Conservation (phyloP, 169 alveolate genomes). For the Plasmodium chabaudi region DNA sequence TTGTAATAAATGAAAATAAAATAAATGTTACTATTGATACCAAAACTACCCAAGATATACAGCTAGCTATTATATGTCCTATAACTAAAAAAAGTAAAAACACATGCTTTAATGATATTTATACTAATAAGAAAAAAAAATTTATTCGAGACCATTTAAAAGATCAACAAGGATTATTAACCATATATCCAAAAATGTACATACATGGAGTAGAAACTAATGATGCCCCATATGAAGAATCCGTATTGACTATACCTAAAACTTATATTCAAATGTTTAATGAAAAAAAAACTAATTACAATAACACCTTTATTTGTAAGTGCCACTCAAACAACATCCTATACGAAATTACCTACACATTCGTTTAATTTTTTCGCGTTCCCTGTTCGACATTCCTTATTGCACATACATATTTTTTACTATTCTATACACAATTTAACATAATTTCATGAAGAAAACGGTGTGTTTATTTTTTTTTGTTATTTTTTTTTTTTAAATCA, state of each 20-base stretch:
- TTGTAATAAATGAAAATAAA: slow-evolving; percentile 15
- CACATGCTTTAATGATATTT: slow-evolving; percentile 32
- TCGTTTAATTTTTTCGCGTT: background rate
- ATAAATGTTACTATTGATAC: slow-evolving; percentile 15
- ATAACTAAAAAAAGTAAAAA: slow-evolving; percentile 38
- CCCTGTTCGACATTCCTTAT: no score
- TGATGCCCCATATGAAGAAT: slow-evolving; percentile 21
- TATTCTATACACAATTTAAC: no score
- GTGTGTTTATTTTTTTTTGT: no score
- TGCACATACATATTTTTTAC: no score
- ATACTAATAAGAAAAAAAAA: slow-evolving; percentile 30
- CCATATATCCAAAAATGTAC: slow-evolving; percentile 39
- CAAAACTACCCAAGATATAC: background rate
- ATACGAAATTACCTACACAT: slow-evolving; percentile 15
- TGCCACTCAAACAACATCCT: slow-evolving; percentile 7
- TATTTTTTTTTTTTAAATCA: no score
- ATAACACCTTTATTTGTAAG: slow-evolving; percentile 24
- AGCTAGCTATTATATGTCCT: slow-evolving; percentile 40
- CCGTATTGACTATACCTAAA: slow-evolving; percentile 3
- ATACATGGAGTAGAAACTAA: background rate
- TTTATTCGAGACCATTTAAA: slow-evolving; percentile 43
- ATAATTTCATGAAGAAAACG: no score
- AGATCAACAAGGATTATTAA: slow-evolving; percentile 40
- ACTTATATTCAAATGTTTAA: slow-evolving; percentile 3
- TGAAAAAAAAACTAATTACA: background rate